These are phyloP conservation scores for Fusarium pininemorale DNA, from an alignment of 2,329 filamentous ascomycete species.

Conservation along the genomic window DNA sequence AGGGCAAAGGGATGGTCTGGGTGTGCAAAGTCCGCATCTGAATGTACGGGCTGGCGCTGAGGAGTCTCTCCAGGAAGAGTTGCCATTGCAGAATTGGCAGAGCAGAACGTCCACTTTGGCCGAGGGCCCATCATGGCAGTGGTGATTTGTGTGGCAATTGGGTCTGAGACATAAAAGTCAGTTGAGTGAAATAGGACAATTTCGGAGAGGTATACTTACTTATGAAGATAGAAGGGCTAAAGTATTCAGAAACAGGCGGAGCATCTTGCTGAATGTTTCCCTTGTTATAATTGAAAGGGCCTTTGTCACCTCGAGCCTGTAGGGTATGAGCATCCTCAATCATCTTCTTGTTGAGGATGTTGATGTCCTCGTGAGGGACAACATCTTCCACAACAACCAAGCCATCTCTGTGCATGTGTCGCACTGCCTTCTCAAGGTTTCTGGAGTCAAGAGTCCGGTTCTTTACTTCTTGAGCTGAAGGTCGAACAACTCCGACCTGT, in stretches of 20 bases:
- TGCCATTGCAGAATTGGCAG: conserved; percentile 66
- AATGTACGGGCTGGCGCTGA: conserved; percentile 64
- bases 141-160: conserved; percentile 64
- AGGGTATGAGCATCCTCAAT: conserved; percentile 63
- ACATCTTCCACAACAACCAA: conserved; percentile 65
- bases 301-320: conserved; percentile 60
- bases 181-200: fast-evolving
- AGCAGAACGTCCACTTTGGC: conserved; percentile 66
- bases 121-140: conserved; percentile 62
- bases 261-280: conserved; percentile 71
- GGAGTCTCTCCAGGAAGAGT: conserved; percentile 51
- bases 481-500: conserved; percentile 39
- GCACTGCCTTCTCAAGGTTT: conserved; percentile 65
- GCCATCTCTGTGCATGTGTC: conserved; percentile 62
- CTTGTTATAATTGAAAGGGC: conserved; percentile 70
- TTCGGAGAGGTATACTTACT: conserved; percentile 50
- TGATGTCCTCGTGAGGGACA: conserved; percentile 60
- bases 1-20: conserved; percentile 64
- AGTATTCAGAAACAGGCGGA: conserved; percentile 59
- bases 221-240: conserved; percentile 60
- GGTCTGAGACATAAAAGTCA: conserved; percentile 50
- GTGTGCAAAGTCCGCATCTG: conserved; percentile 67
- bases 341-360: conserved; percentile 67
- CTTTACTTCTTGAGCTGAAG: conserved; percentile 54
- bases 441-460: conserved; percentile 51